Conservation (phyloP, 495 filamentous ascomycete genomes). For the Astrothelium macrocarpum region DNA sequence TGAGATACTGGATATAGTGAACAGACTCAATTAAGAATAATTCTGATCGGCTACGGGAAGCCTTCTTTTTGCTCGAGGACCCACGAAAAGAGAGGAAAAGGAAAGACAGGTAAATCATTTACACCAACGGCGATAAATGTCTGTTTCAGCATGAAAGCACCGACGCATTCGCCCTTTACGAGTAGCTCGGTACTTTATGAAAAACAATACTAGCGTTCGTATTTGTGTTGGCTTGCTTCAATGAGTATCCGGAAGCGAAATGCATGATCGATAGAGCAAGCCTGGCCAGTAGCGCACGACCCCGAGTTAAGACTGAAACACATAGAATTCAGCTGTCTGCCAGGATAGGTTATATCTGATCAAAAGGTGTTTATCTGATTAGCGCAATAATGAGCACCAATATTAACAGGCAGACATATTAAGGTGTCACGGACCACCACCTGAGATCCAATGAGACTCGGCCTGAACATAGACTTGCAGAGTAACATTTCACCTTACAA, state of each 20-base stretch:
- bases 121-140: background rate
- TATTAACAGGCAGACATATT: too few species aligned
- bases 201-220: background rate
- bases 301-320: background rate
- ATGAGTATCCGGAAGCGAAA: background rate
- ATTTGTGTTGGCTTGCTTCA: background rate
- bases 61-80: background rate
- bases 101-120: background rate
- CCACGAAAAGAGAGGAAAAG: background rate
- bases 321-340: background rate
- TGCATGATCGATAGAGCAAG: background rate
- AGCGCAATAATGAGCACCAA: too few species aligned
- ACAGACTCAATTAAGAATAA: background rate
- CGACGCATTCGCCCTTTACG: background rate
- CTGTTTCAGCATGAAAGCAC: background rate
- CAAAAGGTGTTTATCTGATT: too few species aligned
- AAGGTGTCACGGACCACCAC: too few species aligned
- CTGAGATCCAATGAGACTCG: too few species aligned
- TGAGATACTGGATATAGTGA: background rate
- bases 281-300: background rate
- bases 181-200: background rate
- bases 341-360: too few species aligned
- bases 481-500: too few species aligned
- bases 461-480: too few species aligned
- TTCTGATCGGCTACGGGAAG: background rate